Percentiles rank a stretch among this genome's conserved stretches.
Conservation (phyloP, 768 basidiomycete species). For the Tremella yokohamensis region DNA sequence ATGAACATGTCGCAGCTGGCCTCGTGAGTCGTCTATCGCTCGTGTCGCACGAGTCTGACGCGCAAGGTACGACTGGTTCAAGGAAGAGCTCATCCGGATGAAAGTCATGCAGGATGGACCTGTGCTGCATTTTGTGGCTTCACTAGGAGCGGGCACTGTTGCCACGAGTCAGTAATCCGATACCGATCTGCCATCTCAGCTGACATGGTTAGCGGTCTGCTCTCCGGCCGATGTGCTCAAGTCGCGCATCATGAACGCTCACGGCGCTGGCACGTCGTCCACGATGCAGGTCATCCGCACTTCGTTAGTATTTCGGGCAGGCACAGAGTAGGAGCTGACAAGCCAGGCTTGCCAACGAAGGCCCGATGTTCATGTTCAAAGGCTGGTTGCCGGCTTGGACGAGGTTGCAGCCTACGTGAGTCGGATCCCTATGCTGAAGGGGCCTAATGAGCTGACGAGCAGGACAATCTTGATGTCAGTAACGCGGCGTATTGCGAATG, state of each 20-base stretch:
- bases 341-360: constrained; percentile 35
- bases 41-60: neutral
- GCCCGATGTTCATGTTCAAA: constrained; percentile 45
- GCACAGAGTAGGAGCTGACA: constrained; percentile 4
- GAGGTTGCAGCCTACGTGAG: constrained; percentile 42
- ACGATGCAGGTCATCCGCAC: constrained; percentile 31
- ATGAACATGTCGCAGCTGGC: constrained; percentile 93
- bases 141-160: constrained; percentile 63
- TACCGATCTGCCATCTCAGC: constrained; percentile 6
- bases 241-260: constrained; percentile 44
- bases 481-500: neutral
- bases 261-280: constrained; percentile 33
- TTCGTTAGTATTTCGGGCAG: constrained; percentile 21
- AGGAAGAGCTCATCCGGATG: constrained; percentile 71
- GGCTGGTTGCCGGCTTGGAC: constrained; percentile 49
- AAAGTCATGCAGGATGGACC: constrained; percentile 77
- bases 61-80: constrained; percentile 85
- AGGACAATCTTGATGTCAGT: constrained; percentile 40
- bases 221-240: constrained; percentile 48
- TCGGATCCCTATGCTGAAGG: neutral
- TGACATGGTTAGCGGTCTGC: constrained; percentile 32
- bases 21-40: constrained; percentile 59
- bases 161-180: constrained; percentile 33
- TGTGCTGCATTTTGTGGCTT: constrained; percentile 74
- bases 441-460: neutral